Evolutionary conservation across 2,329 filamentous ascomycete species (phyloP).

Genomic region (Beauveria rudraprayagi): DNA sequence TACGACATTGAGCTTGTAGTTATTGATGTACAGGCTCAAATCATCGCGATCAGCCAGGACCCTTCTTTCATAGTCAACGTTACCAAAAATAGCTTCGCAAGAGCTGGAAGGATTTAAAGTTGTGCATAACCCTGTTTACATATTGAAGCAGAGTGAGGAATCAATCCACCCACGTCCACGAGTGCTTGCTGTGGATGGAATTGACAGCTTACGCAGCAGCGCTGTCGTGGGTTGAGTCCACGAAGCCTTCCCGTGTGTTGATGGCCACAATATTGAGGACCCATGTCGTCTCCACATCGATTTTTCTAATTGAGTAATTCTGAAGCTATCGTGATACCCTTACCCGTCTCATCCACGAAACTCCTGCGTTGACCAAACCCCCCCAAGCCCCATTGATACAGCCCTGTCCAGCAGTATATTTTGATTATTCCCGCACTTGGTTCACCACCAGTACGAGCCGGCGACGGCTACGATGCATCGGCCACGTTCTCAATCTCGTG

Average conservation of each 20-base stretch:
- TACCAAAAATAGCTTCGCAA: too few species aligned
- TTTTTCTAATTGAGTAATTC: background rate
- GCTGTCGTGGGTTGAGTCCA: background rate
- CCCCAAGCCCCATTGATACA: background rate
- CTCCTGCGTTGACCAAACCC: background rate
- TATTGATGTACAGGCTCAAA: too few species aligned
- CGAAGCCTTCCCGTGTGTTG: background rate
- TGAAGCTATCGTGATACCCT: background rate
- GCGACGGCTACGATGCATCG: too few species aligned
- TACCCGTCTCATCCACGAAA: background rate
- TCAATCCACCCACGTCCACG: background rate
- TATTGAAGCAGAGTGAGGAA: background rate
- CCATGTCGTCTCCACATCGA: background rate
- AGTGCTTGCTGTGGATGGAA: background rate
- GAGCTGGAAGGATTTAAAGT: too few species aligned
- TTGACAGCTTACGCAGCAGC: background rate
- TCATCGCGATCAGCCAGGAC: too few species aligned
- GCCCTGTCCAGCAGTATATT: background rate
- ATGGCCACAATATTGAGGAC: background rate
- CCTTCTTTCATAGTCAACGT: too few species aligned
- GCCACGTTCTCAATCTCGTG: too few species aligned
- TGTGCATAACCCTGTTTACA: too few species aligned
- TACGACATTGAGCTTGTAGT: too few species aligned
- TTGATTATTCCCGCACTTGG: too few species aligned
- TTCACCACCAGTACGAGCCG: too few species aligned